phyloP scores from a whole-genome alignment of 2,329 filamentous ascomycete genomes.

The Polytolypa hystricis region DNA sequence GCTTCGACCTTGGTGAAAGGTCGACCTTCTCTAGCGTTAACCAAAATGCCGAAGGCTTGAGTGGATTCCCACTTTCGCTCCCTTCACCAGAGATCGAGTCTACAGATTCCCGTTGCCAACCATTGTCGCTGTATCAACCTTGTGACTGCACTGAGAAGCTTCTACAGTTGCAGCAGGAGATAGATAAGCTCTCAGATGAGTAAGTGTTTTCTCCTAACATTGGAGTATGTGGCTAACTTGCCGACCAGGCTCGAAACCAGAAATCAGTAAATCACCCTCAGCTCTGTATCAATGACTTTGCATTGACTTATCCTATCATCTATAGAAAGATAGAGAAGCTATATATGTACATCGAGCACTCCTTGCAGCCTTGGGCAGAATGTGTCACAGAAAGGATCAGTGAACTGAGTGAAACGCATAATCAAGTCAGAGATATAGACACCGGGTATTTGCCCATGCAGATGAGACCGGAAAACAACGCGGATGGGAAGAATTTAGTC shows the following conservation, averaged over 20 bases:
- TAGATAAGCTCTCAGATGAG: neutral
- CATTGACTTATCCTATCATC: neutral
- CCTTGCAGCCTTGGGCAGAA: constrained; percentile 1
- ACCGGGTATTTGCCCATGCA: too few species aligned
- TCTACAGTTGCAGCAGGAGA: neutral
- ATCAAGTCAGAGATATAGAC: neutral
- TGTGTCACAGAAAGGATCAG: constrained; percentile 1
- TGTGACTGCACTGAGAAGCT: constrained; percentile 1
- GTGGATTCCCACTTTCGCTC: constrained; percentile 1
- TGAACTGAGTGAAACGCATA: neutral
- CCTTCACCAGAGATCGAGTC: neutral
- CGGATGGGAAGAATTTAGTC: too few species aligned
- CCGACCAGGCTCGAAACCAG: neutral
- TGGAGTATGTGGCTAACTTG: neutral
- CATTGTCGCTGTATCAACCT: too few species aligned
- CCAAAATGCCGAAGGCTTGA: neutral
- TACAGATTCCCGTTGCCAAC: constrained; percentile 1
- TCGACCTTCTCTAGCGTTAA: neutral
- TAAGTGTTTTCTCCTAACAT: neutral
- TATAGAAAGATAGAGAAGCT: constrained; percentile 1
- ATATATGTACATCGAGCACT: neutral
- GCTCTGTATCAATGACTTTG: neutral
- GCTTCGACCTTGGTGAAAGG: neutral
- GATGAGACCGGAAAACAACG: too few species aligned
- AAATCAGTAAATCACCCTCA: constrained; percentile 1